Evolutionary conservation across 257 asterid genomes (phyloP), one percentile per base, ranked within the genome.

Genomic region (Fraxinus quadrangulata): DNA sequence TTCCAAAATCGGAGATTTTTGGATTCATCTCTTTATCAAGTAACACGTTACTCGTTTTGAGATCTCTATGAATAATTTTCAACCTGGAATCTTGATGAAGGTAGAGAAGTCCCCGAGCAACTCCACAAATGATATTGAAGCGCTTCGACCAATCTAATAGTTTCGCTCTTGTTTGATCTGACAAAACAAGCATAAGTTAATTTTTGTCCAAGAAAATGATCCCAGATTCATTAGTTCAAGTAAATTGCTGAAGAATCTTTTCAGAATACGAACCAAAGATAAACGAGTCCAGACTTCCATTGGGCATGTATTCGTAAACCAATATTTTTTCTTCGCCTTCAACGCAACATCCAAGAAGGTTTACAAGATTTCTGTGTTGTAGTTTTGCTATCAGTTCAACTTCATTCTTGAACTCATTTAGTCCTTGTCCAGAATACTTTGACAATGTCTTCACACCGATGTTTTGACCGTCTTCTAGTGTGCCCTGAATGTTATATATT

Each of bases 351-450:
- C 86, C 86, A 2, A 84, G 78, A 82, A 86, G 90, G 83, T 70
- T 80, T 80, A 86, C 90, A 23, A 86, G 90, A 76, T 86, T 86
- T 77, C 88, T 75, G 76, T 86, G 90, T 75, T 84, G 90, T 68
- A 86, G 90, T 74, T 84, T 86, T 14, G 82, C 85, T 0, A 86
- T 86, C 77, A 84, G 79, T 71, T 77, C 74, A 19, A 86, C 81
- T 84, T 86, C 88, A 47, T 79, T 86, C 69, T 81, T 86, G 84
- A 84, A 86, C 77, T 87, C 90, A 12, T 84, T 66, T 10, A 71
- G 11, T 65, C 90, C 90, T 73, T 87, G 90, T 51, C 85, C 86
- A 21, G 90, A 87, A 82, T 72, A 79, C 69, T 73, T 68, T 23
- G 90, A 87, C 19, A 87, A 82, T 69, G 85, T 80, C 77, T 87